Conservation (phyloP, 2,329 filamentous ascomycete genomes). For the Botryotinia convoluta region DNA sequence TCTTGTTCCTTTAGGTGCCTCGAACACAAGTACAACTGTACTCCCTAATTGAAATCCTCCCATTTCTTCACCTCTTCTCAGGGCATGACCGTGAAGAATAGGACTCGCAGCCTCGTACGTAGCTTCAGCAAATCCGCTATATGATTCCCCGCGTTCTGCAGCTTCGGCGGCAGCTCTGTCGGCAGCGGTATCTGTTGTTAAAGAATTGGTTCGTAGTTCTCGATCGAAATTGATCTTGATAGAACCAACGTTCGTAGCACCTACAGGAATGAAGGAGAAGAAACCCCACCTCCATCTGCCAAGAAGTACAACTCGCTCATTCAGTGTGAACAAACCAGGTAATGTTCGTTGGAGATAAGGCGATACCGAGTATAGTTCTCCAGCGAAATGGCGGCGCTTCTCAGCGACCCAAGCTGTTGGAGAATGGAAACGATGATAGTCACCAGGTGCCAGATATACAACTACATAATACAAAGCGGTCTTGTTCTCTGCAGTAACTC, state of each 20-base stretch:
- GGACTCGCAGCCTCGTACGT: slow-evolving; percentile 77
- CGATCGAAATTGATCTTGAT: slow-evolving; percentile 97
- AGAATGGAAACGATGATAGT: slow-evolving; percentile 98
- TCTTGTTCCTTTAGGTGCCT: slow-evolving; percentile 69
- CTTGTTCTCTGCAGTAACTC: slow-evolving; percentile 58
- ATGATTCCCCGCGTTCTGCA: slow-evolving; percentile 70
- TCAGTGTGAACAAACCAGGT: slow-evolving; percentile 91
- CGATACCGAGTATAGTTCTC: slow-evolving; percentile 91
- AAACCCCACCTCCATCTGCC: slow-evolving; percentile 97
- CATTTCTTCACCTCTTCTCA: slow-evolving; percentile 92
- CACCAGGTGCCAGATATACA: slow-evolving; percentile 92
- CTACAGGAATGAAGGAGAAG: slow-evolving; percentile 93
- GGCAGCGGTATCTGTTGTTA: slow-evolving; percentile 88
- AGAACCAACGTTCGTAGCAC: slow-evolving; percentile 94
- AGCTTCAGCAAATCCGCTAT: slow-evolving; percentile 89
- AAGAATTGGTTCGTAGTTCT: slow-evolving; percentile 87
- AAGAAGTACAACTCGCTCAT: slow-evolving; percentile 90
- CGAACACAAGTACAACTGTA: slow-evolving; percentile 93
- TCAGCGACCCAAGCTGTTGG: slow-evolving; percentile 95
- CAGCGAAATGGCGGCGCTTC: slow-evolving; percentile 92
- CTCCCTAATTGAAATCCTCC: slow-evolving; percentile 95
- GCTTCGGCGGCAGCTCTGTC: slow-evolving; percentile 83
- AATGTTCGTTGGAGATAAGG: slow-evolving; percentile 92
- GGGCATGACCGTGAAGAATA: slow-evolving; percentile 77
- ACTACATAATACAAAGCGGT: slow-evolving; percentile 89